A percentile compares a stretch with the other conserved stretches of the same genome.
phyloP scores from a whole-genome alignment of 2,329 filamentous ascomycete genomes.

The Colletotrichum chrysophilum region DNA sequence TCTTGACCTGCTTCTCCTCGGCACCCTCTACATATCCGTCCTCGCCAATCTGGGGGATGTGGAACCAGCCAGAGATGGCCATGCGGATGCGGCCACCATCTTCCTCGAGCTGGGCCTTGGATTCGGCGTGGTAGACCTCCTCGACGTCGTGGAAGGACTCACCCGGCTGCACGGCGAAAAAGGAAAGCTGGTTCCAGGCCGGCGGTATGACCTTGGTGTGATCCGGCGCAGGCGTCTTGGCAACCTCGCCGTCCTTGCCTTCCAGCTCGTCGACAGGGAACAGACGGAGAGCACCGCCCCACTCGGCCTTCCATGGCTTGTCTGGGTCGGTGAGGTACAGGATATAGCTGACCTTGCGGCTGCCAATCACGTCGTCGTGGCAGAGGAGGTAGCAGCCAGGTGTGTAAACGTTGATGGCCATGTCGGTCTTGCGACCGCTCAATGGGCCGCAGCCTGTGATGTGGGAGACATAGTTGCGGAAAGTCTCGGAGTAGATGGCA shows the following conservation, averaged over 20 bases:
- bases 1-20: slow-evolving; percentile 86
- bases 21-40: slow-evolving; percentile 88
- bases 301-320: slow-evolving; percentile 85
- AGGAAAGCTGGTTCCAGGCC: slow-evolving; percentile 96
- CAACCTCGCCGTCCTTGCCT: slow-evolving; percentile 73
- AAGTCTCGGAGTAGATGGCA: slow-evolving; percentile 88
- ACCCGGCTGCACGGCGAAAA: slow-evolving; percentile 98
- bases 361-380: slow-evolving; percentile 99
- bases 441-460: slow-evolving; percentile 87
- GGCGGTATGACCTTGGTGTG: slow-evolving; percentile 85
- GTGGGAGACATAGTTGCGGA: slow-evolving; percentile 85
- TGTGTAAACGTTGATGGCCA: slow-evolving; percentile 99
- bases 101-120: slow-evolving; percentile 63
- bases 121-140: slow-evolving; percentile 83
- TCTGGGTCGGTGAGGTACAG: slow-evolving; percentile 95
- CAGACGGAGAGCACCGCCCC: slow-evolving; percentile 89
- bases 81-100: slow-evolving; percentile 85
- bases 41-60: slow-evolving; percentile 94
- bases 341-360: slow-evolving; percentile 93
- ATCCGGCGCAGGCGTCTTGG: slow-evolving; percentile 82
- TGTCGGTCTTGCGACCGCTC: slow-evolving; percentile 94
- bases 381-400: slow-evolving; percentile 95
- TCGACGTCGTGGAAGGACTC: slow-evolving; percentile 99
- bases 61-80: slow-evolving; percentile 99
- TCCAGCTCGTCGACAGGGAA: slow-evolving; percentile 74